Percentiles rank a stretch among this genome's conserved stretches.
These are phyloP conservation scores for Mycena crocata DNA, from an alignment of 768 basidiomycete species.

Conservation along the genomic window DNA sequence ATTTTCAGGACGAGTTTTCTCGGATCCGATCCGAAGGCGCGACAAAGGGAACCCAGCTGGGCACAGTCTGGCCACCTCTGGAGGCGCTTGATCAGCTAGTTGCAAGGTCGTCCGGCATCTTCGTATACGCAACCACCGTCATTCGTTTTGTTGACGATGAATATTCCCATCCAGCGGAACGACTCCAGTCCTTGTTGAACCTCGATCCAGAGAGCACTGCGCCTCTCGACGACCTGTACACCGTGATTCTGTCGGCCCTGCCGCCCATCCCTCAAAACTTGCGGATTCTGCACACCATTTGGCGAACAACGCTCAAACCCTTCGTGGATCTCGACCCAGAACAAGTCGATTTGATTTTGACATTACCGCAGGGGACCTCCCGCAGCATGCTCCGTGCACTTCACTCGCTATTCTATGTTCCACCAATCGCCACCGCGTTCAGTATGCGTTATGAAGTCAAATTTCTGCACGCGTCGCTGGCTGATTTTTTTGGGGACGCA, in stretches of 20 bases:
- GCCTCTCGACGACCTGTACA: constrained; percentile 7
- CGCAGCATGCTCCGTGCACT: not conserved
- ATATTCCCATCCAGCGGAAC: not conserved
- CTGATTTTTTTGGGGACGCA: not conserved
- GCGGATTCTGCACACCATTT: not conserved
- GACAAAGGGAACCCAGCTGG: not conserved
- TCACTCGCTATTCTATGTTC: constrained; percentile 1
- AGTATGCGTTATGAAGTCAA: not conserved
- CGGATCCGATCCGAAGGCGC: not conserved
- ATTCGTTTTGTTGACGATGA: constrained; percentile 7
- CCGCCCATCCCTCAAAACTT: not conserved
- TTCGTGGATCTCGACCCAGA: not conserved
- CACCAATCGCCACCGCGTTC: not conserved
- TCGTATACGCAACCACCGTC: constrained; percentile 8
- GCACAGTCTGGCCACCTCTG: not conserved
- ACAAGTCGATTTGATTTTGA: not conserved
- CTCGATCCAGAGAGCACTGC: not conserved
- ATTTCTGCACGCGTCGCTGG: not conserved
- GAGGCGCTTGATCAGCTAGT: not conserved
- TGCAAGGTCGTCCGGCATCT: not conserved
- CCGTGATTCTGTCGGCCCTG: not conserved
- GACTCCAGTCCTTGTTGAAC: not conserved
- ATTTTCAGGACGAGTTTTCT: not conserved
- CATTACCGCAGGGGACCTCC: not conserved
- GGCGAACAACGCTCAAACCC: not conserved